These are phyloP conservation scores for Aspergillus ibericus DNA, from an alignment of 2,329 filamentous ascomycete species.

Conservation along the genomic window DNA sequence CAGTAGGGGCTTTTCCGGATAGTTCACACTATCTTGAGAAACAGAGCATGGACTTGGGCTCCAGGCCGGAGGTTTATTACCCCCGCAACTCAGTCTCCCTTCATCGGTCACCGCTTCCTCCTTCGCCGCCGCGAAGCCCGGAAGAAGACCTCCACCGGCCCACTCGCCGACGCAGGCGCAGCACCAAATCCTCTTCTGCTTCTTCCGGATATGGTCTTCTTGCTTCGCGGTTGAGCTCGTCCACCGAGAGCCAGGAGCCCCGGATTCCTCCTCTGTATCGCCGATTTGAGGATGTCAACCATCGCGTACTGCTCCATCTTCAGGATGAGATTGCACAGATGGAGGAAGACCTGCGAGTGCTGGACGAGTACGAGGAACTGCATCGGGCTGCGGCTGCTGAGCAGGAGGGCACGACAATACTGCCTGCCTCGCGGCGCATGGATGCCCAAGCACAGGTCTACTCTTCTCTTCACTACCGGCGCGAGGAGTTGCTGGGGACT, in stretches of 20 bases:
- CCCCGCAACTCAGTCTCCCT: conserved; percentile 19
- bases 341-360: conserved; percentile 70
- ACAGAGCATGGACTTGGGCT: conserved; percentile 31
- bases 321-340: conserved; percentile 82
- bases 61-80: conserved; percentile 36
- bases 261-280: conserved; percentile 68
- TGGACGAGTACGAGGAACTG: conserved; percentile 62
- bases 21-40: conserved; percentile 24
- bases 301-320: conserved; percentile 76
- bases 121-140: conserved; percentile 37
- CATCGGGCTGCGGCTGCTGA: conserved; percentile 34
- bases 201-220: conserved; percentile 39
- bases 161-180: conserved; percentile 22
- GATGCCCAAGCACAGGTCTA: conserved; percentile 51
- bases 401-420: conserved; percentile 32
- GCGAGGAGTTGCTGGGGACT: conserved; percentile 55
- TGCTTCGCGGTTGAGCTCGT: conserved; percentile 33
- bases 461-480: conserved; percentile 54
- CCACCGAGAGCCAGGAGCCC: conserved; percentile 28
- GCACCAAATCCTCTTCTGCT: conserved; percentile 22
- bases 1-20: conserved; percentile 18
- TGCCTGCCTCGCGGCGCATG: conserved; percentile 42
- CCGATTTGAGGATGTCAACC: conserved; percentile 77
- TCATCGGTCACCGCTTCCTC: conserved; percentile 28
- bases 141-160: conserved; percentile 28